Base-by-base conservation (phyloP, 148 eudicot genomes). In the Rheum nobile region DNA sequence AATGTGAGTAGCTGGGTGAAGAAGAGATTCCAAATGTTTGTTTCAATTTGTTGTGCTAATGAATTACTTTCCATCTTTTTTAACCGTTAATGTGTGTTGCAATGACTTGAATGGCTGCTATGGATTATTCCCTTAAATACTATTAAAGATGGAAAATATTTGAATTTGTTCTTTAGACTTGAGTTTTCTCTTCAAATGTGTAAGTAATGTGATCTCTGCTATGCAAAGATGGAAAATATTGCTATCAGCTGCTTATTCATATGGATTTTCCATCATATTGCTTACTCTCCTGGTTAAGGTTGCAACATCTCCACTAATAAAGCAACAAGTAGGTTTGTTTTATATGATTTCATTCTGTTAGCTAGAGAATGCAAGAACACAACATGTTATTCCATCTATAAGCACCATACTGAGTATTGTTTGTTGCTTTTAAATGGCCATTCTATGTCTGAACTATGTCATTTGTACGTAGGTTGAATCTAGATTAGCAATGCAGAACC, bases 401-500 rank as follows among this genome's bases (percentile, higher is more conserved):
- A 6, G 43, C 43, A 4, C 8, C 47, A 42, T 39, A 43, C 47
- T 70, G 4, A 9, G 71, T 24, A 41, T 16, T 50, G 41, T 42
- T 17, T 41, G 4, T 19, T 26, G 21, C 1, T 21, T 14, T 65
- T 1, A 65, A 9, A 7, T 65, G 22, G 31, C 14, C n/a, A 14
- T 55, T 74, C 38, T 72, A 7, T 76, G 65, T 47, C 75, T 52
- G 67, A 71, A 41, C 67, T 71, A 8, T 75, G 37, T 71, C 55
- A 72, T 72, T 38, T 75, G 4, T 75, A 19, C 80, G 72, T 72
- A 96, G 99, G 99, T 96, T 72, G 99, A 96, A 75, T 96, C 99
- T 48, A 90, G 96, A 39, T 57, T 96, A 72, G 99, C 99, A 57
- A 96, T 96, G 99, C 99, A 96, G 77, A 96, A 96, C 80, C 99